Conservation (phyloP, 2,329 filamentous ascomycete genomes). For the Geosmithia putterillii region DNA sequence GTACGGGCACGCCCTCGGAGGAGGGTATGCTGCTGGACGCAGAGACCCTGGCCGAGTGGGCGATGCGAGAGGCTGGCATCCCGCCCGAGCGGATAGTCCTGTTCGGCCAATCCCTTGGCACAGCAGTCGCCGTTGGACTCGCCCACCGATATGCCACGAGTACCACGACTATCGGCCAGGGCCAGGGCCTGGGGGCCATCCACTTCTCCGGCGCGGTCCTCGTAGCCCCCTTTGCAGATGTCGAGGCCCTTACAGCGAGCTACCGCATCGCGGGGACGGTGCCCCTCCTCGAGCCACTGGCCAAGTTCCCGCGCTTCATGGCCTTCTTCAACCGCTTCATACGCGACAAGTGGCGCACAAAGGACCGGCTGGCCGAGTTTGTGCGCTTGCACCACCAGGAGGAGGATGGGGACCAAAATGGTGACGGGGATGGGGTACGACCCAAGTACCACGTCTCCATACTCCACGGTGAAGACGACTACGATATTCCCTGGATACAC, state of each 20-base stretch:
- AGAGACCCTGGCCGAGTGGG: conserved; percentile 38
- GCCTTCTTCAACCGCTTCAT: conserved; percentile 33
- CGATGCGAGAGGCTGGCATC: conserved; percentile 35
- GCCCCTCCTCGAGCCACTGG: conserved; percentile 39
- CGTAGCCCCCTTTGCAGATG: conserved; percentile 43
- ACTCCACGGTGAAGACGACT: conserved; percentile 39
- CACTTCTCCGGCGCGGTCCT: conserved; percentile 42
- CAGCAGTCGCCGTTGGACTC: conserved; percentile 24
- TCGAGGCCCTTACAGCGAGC: conserved; percentile 38
- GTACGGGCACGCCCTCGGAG: conserved; percentile 41
- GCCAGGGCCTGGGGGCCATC: conserved; percentile 16
- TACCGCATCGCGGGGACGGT: conserved; percentile 44
- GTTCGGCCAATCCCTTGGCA: conserved; percentile 47
- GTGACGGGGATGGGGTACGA: conserved; percentile 15
- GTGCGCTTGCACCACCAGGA: conserved; percentile 22
- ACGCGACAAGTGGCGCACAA: conserved; percentile 35
- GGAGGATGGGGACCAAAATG: conserved; percentile 30
- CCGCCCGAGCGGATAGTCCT: conserved; percentile 43
- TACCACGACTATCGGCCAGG: too few species aligned
- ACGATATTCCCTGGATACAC: conserved; percentile 36
- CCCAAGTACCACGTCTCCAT: conserved; percentile 33
- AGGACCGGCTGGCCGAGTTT: conserved; percentile 32
- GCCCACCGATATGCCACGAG: conserved; percentile 15
- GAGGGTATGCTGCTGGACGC: conserved; percentile 40
- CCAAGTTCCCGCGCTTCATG: conserved; percentile 30